Conservation (phyloP, 352 stramenopile species). For the Pythium vanterpoolii region DNA sequence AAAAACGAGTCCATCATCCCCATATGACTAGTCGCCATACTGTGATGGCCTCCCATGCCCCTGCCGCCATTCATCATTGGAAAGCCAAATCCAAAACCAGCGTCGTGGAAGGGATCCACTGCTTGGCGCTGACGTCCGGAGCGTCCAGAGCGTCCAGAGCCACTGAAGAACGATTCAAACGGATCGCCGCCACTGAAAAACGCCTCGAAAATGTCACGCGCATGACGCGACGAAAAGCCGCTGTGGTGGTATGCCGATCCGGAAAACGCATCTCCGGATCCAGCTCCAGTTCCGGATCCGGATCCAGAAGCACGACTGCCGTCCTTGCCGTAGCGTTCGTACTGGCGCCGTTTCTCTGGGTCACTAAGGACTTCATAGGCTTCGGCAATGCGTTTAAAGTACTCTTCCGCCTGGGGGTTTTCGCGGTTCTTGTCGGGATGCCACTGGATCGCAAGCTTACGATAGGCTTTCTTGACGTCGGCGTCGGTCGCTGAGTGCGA, state of each 20-base stretch:
- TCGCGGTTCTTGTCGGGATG: conserved; percentile 93
- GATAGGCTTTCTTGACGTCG: conserved; percentile 69
- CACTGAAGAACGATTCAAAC: conserved; percentile 60
- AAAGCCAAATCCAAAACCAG: too few species aligned
- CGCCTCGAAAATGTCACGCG: conserved; percentile 66
- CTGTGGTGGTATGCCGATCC: background rate
- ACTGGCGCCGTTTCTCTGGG: conserved; percentile 45
- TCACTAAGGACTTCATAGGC: conserved; percentile 90
- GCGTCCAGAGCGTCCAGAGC: conserved; percentile 1
- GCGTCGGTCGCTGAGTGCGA: conserved; percentile 32
- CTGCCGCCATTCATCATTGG: too few species aligned
- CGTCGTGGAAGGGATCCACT: background rate
- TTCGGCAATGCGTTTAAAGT: conserved; percentile 88
- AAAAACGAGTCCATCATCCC: conserved; percentile 12
- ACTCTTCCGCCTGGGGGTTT: conserved; percentile 74
- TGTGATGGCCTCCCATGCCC: too few species aligned
- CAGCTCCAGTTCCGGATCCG: background rate
- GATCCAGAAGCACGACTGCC: conserved; percentile 8
- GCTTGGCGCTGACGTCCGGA: too few species aligned
- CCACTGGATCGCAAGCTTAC: conserved; percentile 82
- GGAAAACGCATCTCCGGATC: background rate
- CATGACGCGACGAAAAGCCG: conserved; percentile 50
- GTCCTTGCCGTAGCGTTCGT: conserved; percentile 52
- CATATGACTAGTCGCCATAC: too few species aligned
- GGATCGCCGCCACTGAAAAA: conserved; percentile 62